Conservation (phyloP, 2,329 filamentous ascomycete species). For the Didymella sp. region DNA sequence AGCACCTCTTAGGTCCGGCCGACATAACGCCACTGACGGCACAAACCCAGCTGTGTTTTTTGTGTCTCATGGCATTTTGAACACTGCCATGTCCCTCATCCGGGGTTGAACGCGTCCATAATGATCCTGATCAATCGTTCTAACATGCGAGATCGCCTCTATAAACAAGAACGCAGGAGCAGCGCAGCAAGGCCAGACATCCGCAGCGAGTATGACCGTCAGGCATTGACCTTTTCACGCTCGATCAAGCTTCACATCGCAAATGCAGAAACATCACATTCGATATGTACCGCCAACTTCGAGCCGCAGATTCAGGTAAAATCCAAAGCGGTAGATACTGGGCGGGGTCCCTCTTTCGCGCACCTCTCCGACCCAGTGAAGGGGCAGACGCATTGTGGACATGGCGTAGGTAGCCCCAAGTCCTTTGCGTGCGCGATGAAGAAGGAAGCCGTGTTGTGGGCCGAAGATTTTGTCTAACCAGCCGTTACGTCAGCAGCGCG, state of each 20-base stretch:
- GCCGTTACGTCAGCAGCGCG: constrained; percentile 38
- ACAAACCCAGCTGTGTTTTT: neutral
- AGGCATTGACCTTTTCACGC: neutral
- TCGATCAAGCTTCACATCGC: neutral
- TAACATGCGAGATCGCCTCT: neutral
- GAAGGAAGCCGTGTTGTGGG: neutral
- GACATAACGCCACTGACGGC: neutral
- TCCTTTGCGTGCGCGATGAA: constrained; percentile 48
- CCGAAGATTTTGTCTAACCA: constrained; percentile 33
- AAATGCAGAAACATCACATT: neutral
- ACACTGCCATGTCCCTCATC: neutral
- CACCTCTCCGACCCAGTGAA: constrained; percentile 54
- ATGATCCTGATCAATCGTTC: neutral
- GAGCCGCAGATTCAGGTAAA: constrained; percentile 59
- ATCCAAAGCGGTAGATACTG: constrained; percentile 62
- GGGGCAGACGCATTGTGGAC: constrained; percentile 46
- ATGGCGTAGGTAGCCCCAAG: constrained; percentile 44
- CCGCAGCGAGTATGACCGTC: too few species aligned
- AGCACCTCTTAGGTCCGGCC: neutral
- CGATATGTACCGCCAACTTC: constrained; percentile 57
- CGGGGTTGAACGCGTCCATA: neutral
- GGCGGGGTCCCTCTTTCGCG: constrained; percentile 56
- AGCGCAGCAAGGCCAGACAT: neutral
- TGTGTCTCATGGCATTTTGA: neutral
- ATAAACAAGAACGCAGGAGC: neutral